These are phyloP conservation scores for Yamadazyma atmosphaerica DNA, from an alignment of 1,139 yeast genomes.

Conservation along the genomic window DNA sequence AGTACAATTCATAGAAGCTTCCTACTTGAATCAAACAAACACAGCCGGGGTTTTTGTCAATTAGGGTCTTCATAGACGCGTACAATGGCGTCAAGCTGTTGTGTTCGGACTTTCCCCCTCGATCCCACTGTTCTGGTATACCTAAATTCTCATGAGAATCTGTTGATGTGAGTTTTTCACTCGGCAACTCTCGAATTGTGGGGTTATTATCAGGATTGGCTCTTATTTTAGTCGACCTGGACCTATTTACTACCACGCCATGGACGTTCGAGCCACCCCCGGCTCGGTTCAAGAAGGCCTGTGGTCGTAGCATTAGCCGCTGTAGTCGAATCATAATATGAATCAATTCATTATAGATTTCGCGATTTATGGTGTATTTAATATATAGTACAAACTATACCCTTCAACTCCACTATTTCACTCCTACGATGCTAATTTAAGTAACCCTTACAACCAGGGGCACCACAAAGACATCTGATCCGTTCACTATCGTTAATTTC, in stretches of 20 bases:
- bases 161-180: not conserved
- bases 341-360: no score
- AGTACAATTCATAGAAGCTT: constrained; percentile 85
- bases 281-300: no score
- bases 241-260: no score
- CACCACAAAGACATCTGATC: constrained; percentile 91
- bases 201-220: no score
- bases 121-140: constrained; percentile 31
- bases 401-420: constrained; percentile 1
- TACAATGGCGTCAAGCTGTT: constrained; percentile 38
- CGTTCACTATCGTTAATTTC: constrained; percentile 90
- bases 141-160: not conserved
- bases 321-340: no score
- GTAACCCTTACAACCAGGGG: constrained; percentile 90
- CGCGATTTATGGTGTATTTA: no score
- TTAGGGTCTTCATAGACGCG: constrained; percentile 33
- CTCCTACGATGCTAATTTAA: constrained; percentile 73
- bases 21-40: constrained; percentile 88
- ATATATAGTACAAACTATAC: no score
- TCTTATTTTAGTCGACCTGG: no score
- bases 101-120: constrained; percentile 39
- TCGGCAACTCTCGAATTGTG: no score
- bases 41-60: constrained; percentile 53
- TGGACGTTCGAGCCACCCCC: no score
- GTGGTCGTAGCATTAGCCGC: no score